These are phyloP conservation scores for Microsporum canis DNA, from an alignment of 2,329 filamentous ascomycete species.

Conservation along the genomic window DNA sequence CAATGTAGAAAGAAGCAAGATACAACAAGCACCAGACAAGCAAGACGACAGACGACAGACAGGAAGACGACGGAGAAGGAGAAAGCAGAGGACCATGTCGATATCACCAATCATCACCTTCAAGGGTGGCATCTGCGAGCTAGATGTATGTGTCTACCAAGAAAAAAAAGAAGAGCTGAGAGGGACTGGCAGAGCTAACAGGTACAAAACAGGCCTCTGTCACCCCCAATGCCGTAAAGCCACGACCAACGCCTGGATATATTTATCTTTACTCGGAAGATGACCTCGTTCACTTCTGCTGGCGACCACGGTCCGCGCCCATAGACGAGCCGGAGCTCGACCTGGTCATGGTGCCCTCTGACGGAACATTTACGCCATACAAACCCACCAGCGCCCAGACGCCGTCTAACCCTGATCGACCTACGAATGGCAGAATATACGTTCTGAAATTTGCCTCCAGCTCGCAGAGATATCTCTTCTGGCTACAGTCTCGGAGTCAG, in stretches of 20 bases:
- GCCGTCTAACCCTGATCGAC: conserved; percentile 50
- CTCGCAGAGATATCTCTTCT: conserved; percentile 85
- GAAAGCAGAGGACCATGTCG: conserved; percentile 49
- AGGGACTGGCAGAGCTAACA: neutral
- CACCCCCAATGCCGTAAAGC: conserved; percentile 60
- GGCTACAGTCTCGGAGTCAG: conserved; percentile 87
- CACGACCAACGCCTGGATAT: conserved; percentile 64
- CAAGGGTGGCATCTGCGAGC: conserved; percentile 82
- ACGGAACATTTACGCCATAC: conserved; percentile 79
- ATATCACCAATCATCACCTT: conserved; percentile 82
- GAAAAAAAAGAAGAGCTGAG: neutral
- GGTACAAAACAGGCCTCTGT: conserved; percentile 35
- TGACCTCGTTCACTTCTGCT: conserved; percentile 94
- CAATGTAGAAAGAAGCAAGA: neutral
- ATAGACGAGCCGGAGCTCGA: conserved; percentile 69
- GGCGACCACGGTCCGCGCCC: conserved; percentile 66
- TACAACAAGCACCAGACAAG: neutral
- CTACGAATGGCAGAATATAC: conserved; percentile 77
- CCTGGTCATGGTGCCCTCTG: conserved; percentile 83
- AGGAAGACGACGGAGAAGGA: neutral
- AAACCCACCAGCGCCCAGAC: conserved; percentile 48
- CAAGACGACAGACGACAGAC: neutral
- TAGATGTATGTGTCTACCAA: conserved; percentile 52
- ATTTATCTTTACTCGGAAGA: conserved; percentile 89
- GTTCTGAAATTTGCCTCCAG: conserved; percentile 88